These are phyloP conservation scores for Trichoderma aggressivum DNA, from an alignment of 2,329 filamentous ascomycete genomes.

Conservation along the genomic window DNA sequence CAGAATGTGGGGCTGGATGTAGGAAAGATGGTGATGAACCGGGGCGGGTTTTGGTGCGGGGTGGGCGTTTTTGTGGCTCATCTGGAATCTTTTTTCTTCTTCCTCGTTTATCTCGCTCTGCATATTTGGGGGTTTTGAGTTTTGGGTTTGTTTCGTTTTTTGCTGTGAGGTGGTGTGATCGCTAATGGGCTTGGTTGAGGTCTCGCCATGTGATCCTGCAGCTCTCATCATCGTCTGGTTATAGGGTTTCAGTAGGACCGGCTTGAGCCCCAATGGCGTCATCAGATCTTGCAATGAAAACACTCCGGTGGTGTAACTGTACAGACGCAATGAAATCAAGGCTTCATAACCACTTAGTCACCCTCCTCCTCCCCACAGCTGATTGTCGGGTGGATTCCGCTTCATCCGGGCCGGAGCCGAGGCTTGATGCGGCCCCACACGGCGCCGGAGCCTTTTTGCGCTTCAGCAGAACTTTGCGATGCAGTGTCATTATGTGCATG, in stretches of 20 bases:
- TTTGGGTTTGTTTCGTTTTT: neutral
- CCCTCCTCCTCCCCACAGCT: neutral
- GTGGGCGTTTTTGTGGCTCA: neutral
- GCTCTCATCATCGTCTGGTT: neutral
- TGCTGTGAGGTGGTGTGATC: neutral
- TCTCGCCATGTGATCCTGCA: neutral
- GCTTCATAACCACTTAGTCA: neutral
- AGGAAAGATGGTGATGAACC: neutral
- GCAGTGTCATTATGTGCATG: neutral
- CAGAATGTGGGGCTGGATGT: neutral
- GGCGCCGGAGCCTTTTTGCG: neutral
- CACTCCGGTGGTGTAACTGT: neutral
- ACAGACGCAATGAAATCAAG: neutral
- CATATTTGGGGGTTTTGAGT: neutral
- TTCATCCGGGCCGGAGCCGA: slow-evolving; percentile 4
- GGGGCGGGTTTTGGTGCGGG: neutral
- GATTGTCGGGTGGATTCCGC: neutral
- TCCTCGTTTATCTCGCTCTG: neutral
- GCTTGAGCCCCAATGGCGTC: neutral
- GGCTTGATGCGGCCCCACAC: neutral
- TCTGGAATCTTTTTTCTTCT: neutral
- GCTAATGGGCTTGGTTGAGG: neutral
- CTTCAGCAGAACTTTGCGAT: neutral
- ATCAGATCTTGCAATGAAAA: neutral
- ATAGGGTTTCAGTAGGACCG: neutral